Evolutionary conservation across 1,139 yeast genomes (phyloP).

Genomic region (Hyphopichia burtonii): DNA sequence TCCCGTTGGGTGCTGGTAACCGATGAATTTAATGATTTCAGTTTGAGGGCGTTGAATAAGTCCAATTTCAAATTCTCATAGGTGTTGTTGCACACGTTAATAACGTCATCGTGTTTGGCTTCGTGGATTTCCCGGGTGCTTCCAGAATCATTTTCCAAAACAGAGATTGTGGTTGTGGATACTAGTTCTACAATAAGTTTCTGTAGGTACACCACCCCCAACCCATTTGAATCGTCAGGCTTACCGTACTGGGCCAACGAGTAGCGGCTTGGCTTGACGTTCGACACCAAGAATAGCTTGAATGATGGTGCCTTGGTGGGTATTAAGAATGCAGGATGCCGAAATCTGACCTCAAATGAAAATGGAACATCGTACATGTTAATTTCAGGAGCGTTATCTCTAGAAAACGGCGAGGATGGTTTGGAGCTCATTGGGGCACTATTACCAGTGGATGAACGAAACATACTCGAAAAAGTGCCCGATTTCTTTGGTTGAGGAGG

Average conservation of each 20-base stretch:
- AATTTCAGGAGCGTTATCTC: constrained; percentile 23
- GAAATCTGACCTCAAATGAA: constrained; percentile 46
- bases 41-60: constrained; percentile 31
- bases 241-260: constrained; percentile 35
- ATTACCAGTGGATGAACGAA: constrained; percentile 1
- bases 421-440: constrained; percentile 6
- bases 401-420: constrained; percentile 2
- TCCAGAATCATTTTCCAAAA: constrained; percentile 32
- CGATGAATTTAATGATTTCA: constrained; percentile 24
- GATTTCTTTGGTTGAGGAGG: constrained; percentile 7
- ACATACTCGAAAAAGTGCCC: constrained; percentile 7
- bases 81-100: constrained; percentile 30
- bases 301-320: constrained; percentile 44
- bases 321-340: constrained; percentile 43
- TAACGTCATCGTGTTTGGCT: constrained; percentile 25
- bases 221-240: constrained; percentile 45
- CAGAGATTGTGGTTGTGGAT: constrained; percentile 33
- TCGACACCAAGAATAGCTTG: constrained; percentile 37
- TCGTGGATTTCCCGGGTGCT: constrained; percentile 24
- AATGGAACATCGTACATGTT: constrained; percentile 42
- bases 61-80: constrained; percentile 42
- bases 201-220: constrained; percentile 47
- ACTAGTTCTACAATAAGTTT: constrained; percentile 34
- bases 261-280: constrained; percentile 33
- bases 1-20: constrained; percentile 14